Evolutionary conservation across 805 yeast genomes (phyloP).

Genomic region (Candida berthetii): DNA sequence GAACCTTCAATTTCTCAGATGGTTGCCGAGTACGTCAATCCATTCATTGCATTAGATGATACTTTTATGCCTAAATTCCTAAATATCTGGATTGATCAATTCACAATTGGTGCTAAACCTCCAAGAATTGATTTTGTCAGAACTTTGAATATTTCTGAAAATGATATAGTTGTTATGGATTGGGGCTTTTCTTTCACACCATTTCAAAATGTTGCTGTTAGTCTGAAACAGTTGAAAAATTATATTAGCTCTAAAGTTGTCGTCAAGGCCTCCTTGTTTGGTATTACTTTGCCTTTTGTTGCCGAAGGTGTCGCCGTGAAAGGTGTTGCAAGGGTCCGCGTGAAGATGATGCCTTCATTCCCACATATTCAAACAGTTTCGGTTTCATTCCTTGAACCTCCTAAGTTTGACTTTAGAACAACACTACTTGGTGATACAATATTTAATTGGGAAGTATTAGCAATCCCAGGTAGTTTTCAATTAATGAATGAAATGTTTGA

Average conservation of each 20-base stretch:
- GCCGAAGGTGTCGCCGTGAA: conserved; percentile 77
- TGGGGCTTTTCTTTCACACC: conserved; percentile 94
- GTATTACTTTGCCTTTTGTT: conserved; percentile 71
- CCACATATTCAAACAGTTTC: conserved; percentile 94
- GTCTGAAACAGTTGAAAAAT: conserved; percentile 77
- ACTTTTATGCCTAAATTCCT: conserved; percentile 59
- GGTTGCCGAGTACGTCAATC: conserved; percentile 81
- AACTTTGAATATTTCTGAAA: conserved; percentile 83
- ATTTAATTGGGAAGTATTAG: conserved; percentile 82
- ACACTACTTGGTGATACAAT: conserved; percentile 69
- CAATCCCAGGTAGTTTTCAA: conserved; percentile 81
- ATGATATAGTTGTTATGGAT: conserved; percentile 95
- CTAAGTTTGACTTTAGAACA: conserved; percentile 79
- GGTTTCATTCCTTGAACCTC: conserved; percentile 79
- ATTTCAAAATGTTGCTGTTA: conserved; percentile 79
- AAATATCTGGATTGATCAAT: conserved; percentile 77
- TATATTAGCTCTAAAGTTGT: conserved; percentile 78
- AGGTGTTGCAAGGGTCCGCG: conserved; percentile 69
- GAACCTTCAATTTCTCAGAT: conserved; percentile 91
- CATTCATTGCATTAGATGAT: conserved; percentile 69
- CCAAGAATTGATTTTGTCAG: conserved; percentile 89
- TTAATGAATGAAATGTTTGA: conserved; percentile 80
- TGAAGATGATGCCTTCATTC: conserved; percentile 83
- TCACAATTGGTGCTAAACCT: conserved; percentile 93
- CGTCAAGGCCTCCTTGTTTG: conserved; percentile 77